Evolutionary conservation across 23 red algal species (phyloP).

Genomic region (Cyanidium caldarium): DNA sequence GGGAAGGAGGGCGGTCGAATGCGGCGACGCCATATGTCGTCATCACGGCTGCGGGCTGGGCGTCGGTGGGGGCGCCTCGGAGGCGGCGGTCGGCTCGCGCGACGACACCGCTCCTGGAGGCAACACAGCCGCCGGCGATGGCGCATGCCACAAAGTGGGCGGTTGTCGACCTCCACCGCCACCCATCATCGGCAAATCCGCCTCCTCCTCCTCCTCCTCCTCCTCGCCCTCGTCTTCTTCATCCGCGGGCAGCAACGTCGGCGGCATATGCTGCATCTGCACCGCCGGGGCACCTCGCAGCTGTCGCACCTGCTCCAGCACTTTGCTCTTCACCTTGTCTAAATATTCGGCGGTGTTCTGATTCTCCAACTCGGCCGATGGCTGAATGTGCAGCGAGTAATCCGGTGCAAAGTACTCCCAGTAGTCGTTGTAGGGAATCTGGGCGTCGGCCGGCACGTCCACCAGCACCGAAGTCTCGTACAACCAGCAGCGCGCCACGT

Average conservation of each 20-base stretch:
- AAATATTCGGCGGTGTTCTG: conserved; percentile 75
- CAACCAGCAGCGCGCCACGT: conserved; percentile 89
- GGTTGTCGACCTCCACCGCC: no score
- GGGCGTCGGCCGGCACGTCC: conserved; percentile 41
- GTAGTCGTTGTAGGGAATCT: conserved; percentile 98
- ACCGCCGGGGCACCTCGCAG: conserved; percentile 65
- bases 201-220: not conserved
- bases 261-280: conserved; percentile 88
- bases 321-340: conserved; percentile 82
- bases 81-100: no score
- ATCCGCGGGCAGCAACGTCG: conserved; percentile 18
- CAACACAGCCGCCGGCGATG: no score
- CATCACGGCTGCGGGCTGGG: no score
- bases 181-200: no score
- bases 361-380: conserved; percentile 48
- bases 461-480: conserved; percentile 80
- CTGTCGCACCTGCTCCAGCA: conserved; percentile 72
- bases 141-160: no score
- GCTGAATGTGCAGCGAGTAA: conserved; percentile 72
- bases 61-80: no score
- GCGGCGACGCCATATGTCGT: no score
- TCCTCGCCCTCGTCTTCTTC: conserved; percentile 51
- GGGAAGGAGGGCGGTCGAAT: not conserved
- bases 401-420: conserved; percentile 98
- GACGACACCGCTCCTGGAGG: no score